These are phyloP conservation scores for Nannochloropsis gaditana DNA, from an alignment of 108 stramenopile species.

Conservation along the genomic window DNA sequence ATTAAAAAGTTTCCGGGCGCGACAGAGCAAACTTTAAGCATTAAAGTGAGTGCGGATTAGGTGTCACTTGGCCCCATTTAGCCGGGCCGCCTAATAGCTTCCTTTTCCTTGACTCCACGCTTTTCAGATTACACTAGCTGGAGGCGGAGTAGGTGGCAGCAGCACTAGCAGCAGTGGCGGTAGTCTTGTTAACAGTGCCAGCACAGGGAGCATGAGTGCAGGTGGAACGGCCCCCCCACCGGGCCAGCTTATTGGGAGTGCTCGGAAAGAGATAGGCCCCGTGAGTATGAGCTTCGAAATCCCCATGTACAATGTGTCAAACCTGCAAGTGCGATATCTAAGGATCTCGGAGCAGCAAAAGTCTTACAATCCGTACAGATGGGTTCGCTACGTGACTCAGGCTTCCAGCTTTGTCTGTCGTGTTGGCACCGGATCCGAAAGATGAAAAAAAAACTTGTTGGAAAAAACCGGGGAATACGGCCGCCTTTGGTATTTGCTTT, in stretches of 20 bases:
- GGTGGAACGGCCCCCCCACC: background rate
- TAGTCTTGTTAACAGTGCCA: background rate
- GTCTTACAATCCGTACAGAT: constrained; percentile 96
- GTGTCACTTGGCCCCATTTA: background rate
- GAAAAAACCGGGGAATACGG: background rate
- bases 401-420: constrained; percentile 90
- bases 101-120: background rate
- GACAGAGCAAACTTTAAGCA: constrained; percentile 80
- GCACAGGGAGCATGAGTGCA: background rate
- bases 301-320: constrained; percentile 98
- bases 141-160: background rate
- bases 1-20: constrained; percentile 95
- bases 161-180: background rate
- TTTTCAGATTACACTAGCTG: background rate
- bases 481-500: background rate
- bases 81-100: background rate
- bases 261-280: constrained; percentile 84
- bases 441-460: background rate
- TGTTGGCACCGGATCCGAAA: constrained; percentile 55
- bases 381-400: constrained; percentile 99
- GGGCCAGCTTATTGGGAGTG: background rate
- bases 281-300: constrained; percentile 96
- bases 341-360: constrained; percentile 89
- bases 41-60: constrained; percentile 17
- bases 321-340: constrained; percentile 92